Evolutionary conservation across 2,329 filamentous ascomycete genomes (phyloP), one percentile per base, ranked within the genome.

Genomic region (Amauroascus verrucosus): DNA sequence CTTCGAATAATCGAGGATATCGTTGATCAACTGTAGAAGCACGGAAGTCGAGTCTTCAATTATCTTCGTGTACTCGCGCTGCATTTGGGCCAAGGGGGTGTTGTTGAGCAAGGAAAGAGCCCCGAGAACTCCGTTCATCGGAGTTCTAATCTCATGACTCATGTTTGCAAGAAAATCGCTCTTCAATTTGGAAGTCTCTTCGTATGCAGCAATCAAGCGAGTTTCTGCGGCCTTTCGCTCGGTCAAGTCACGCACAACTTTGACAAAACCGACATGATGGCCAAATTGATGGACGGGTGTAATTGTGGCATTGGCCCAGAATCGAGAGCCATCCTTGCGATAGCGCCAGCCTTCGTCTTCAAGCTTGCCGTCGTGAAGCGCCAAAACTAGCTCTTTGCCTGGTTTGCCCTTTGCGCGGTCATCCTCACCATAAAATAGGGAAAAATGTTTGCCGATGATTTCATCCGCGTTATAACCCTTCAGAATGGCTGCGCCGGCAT

Each of bases 1-100:
- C 58, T 83, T 83, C 8, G 80, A 82, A 61, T 81, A 83, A 65
- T 84, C 81, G n/a, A 84, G 71, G 44, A 84, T 81, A 56, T 83
- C 79, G 60, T 84, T 82, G 63, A 84, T 82, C 47, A 83, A 75
- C 57, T 79, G 77, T 16, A 83, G 66, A 20, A 83, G 68, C 1
- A 82, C 70, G 18, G 76, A 73, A 1, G 77, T 79, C 0, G 80
- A 82, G 54, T 82, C 78, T 58, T 80, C 73, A 52, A 83, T 78
- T 44, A 82, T 78, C 38, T 71, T 70, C 1, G 77, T 73, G 40
- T 77, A 76, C 54, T 83, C 79, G 20, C 72, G 71, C 63, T 83
- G 80, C 40, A 79, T 72, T 0, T 72, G 63, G 5, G 72, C 71
- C n/a, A 83, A 65, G 0, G 65, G 60, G 0, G 78, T 80, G 57